A percentile compares a stretch with the other conserved stretches of the same genome.
Conservation (phyloP, 2,329 filamentous ascomycete genomes). For the Catunica adiposa region DNA sequence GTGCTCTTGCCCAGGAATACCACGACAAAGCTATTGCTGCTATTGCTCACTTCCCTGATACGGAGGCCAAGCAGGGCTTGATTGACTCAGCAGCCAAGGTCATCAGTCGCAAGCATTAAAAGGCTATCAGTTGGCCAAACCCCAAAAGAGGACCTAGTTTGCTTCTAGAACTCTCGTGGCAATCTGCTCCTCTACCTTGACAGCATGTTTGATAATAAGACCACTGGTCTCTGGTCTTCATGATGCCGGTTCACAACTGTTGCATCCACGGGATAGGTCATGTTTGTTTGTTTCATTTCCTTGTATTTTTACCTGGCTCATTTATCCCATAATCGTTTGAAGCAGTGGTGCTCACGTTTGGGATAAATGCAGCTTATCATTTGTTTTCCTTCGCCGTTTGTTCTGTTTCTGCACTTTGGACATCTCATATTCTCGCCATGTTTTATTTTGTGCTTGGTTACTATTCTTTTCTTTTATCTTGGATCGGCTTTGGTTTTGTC, state of each 20-base stretch:
- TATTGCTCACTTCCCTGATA: constrained; percentile 75
- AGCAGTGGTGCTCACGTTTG: neutral
- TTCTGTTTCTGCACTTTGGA: neutral
- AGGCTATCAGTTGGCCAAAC: neutral
- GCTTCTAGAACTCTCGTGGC: neutral
- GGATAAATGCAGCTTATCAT: neutral
- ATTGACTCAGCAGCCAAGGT: constrained; percentile 91
- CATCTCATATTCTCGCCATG: constrained; percentile 10
- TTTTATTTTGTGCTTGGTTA: constrained; percentile 4
- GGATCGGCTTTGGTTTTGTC: neutral
- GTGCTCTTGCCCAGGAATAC: constrained; percentile 79
- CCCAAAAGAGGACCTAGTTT: neutral
- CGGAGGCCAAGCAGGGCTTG: constrained; percentile 81
- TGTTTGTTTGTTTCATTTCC: neutral
- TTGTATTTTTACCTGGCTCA: constrained; percentile 11
- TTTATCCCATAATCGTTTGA: neutral
- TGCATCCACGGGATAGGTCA: neutral
- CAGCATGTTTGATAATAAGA: neutral
- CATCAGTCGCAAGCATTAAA: constrained; percentile 68
- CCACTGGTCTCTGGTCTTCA: neutral
- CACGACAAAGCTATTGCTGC: constrained; percentile 72
- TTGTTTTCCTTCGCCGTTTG: constrained; percentile 1
- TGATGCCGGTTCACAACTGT: neutral
- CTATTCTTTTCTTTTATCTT: constrained; percentile 6
- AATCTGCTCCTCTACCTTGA: neutral